Conservation (phyloP, 768 basidiomycete genomes). For the Coprinopsis sp. region DNA sequence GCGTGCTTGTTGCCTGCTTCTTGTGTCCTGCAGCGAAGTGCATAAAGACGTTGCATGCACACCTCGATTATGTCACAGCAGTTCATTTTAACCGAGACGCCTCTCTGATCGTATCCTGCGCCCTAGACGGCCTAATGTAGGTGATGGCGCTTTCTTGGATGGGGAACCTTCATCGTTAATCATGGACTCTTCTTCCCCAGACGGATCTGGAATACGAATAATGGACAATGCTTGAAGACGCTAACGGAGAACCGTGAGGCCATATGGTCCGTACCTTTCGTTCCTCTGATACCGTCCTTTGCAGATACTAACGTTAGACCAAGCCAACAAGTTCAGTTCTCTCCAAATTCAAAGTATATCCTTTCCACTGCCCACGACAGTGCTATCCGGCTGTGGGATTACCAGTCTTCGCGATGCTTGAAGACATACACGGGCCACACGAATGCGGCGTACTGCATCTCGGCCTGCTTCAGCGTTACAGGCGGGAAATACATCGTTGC, state of each 20-base stretch:
- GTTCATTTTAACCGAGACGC: constrained; percentile 94
- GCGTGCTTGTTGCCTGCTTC: neutral
- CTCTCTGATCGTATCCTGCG: constrained; percentile 85
- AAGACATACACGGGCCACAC: constrained; percentile 86
- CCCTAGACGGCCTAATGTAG: constrained; percentile 91
- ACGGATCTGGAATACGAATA: constrained; percentile 91
- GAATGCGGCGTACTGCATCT: constrained; percentile 81
- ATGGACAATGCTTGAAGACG: constrained; percentile 95
- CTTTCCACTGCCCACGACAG: constrained; percentile 92
- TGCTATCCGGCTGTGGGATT: constrained; percentile 92
- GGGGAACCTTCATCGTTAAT: constrained; percentile 1
- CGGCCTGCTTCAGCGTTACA: constrained; percentile 79
- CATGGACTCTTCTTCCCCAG: constrained; percentile 35
- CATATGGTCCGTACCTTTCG: constrained; percentile 51
- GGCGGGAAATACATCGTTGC: constrained; percentile 88
- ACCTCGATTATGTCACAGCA: constrained; percentile 91
- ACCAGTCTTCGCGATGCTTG: constrained; percentile 82
- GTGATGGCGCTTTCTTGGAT: constrained; percentile 23
- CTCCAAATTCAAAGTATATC: constrained; percentile 93
- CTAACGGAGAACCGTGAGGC: constrained; percentile 87
- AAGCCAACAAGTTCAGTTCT: constrained; percentile 90
- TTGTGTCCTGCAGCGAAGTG: constrained; percentile 58
- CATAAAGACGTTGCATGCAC: constrained; percentile 84
- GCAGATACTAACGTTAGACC: neutral
- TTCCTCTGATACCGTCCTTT: neutral